Evolutionary conservation across 768 basidiomycete genomes (phyloP).

Genomic region (Daedaleopsis nitida): DNA sequence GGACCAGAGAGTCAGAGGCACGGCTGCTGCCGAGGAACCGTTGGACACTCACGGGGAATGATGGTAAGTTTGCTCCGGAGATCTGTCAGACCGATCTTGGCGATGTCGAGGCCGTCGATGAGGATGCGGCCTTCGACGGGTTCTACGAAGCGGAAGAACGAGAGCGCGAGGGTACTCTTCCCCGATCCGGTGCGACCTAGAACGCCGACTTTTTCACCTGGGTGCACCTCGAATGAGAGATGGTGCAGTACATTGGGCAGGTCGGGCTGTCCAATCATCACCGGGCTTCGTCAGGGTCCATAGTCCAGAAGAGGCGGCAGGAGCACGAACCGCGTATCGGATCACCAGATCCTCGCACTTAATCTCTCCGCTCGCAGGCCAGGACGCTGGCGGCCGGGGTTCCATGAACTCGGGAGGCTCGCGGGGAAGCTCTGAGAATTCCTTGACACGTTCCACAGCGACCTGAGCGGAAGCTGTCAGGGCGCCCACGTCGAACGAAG

Average conservation of each 20-base stretch:
- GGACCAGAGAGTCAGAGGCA: background rate
- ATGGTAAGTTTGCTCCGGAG: constrained; percentile 77
- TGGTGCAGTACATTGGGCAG: constrained; percentile 84
- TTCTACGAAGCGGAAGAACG: constrained; percentile 92
- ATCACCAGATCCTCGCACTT: constrained; percentile 76
- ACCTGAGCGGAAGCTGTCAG: constrained; percentile 46
- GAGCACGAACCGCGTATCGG: constrained; percentile 67
- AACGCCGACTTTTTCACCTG: constrained; percentile 82
- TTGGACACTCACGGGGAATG: constrained; percentile 60
- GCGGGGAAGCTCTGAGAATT: constrained; percentile 77
- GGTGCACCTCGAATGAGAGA: constrained; percentile 69
- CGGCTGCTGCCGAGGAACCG: background rate
- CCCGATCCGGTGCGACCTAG: constrained; percentile 68
- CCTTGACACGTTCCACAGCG: constrained; percentile 86
- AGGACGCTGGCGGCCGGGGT: constrained; percentile 75
- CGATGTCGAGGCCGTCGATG: constrained; percentile 80
- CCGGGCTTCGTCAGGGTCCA: constrained; percentile 7
- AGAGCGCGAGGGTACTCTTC: constrained; percentile 80
- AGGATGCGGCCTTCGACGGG: constrained; percentile 73
- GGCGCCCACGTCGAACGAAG: background rate
- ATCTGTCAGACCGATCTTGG: constrained; percentile 79
- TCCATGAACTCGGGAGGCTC: constrained; percentile 88
- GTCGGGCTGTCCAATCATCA: constrained; percentile 57
- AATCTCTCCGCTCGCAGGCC: constrained; percentile 76
- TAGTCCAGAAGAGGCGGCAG: constrained; percentile 10